Evolutionary conservation across 148 eudicot species (phyloP).

Genomic region (Rhododendron ferrugineum): DNA sequence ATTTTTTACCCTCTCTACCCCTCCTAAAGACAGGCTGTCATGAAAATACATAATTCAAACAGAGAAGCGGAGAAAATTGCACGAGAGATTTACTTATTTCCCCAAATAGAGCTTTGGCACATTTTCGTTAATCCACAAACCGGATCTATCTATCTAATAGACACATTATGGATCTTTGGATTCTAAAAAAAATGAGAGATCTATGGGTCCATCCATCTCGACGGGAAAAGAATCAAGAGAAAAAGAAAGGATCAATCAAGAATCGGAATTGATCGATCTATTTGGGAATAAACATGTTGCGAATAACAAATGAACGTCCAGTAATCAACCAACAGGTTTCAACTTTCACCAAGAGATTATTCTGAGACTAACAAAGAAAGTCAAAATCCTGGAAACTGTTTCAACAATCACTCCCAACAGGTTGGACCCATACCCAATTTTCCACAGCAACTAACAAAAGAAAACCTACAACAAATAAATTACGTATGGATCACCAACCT

Average conservation of each 20-base stretch:
- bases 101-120: not conserved
- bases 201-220: not conserved
- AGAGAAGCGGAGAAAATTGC: not conserved
- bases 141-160: too few relatives aligned
- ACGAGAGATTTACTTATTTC: not conserved
- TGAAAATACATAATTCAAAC: not conserved
- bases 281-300: not conserved
- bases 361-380: not conserved
- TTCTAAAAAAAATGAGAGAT: too few relatives aligned
- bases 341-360: not conserved
- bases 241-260: too few relatives aligned
- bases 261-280: not conserved
- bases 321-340: not conserved
- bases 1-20: not conserved
- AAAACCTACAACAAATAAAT: slow-evolving; percentile 6
- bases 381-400: not conserved
- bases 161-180: too few relatives aligned
- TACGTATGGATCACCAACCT: not conserved
- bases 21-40: not conserved
- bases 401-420: not conserved
- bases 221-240: not conserved
- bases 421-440: not conserved
- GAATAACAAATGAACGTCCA: not conserved
- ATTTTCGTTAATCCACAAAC: not conserved
- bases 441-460: not conserved